Evolutionary conservation across 108 stramenopile genomes (phyloP), one percentile per base, ranked within the genome.

Genomic region (Cyclostephanos tholiformis): DNA sequence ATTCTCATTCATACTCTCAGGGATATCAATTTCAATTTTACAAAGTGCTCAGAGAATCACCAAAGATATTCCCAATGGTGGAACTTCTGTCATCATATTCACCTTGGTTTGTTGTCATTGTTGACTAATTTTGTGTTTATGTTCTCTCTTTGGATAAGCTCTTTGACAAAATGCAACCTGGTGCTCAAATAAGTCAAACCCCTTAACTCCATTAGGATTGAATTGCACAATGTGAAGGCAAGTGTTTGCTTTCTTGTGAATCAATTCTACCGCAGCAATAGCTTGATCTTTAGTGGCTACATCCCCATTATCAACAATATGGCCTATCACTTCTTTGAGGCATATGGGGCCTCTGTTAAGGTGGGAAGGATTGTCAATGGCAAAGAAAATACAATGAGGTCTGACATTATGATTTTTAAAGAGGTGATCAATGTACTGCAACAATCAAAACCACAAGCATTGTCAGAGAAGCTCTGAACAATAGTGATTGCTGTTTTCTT

Each of bases 381-480:
- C 52, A 53, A 53, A 19, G 25, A 53, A 53, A 53, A 53, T 53
- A 25, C 23, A 22, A 25, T 22, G 25, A 53, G 52, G 25, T 53
- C 52, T 25, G 52, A 53, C 52, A 53, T 53, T 25, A 6, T 53
- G 25, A 53, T 25, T 25, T 22, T 25, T 8, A 53, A 53, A 25
- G 52, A 6, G 20, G 52, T 53, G 20, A 25, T 25, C 20, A 53
- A 25, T 25, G 20, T 7, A 53, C 52, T 22, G 52, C 52, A 53
- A 53, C 52, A 53, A 25, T 53, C 52, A 53, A 53, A 7, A 53
- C 52, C 52, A 17, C 52, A 53, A 25, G 52, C 52, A 53, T 53
- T 53, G 8, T 25, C 20, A 7, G 23, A 4, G 25, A 53, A 53
- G 3, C n/a, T 5, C 23, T 53, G 52, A 22, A 53, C n/a, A 25